A percentile compares a stretch with the other conserved stretches of the same genome.
These are phyloP conservation scores for Penicillium sp. DNA, from an alignment of 2,329 filamentous ascomycete species.

Conservation along the genomic window DNA sequence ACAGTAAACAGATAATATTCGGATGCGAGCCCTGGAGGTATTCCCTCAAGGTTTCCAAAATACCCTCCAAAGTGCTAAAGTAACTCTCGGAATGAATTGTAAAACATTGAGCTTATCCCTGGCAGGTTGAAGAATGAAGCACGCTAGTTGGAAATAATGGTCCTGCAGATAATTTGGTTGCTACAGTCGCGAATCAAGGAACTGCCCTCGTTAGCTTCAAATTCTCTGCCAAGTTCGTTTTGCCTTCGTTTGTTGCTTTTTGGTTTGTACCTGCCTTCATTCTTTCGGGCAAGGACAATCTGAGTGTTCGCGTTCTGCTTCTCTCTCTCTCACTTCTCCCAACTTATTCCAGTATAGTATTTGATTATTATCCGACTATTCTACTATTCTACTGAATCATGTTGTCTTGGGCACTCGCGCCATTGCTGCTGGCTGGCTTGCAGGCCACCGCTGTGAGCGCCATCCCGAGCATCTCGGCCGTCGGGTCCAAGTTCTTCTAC, in stretches of 20 bases:
- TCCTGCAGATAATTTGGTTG: slow-evolving; percentile 6
- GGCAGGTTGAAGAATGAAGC: slow-evolving; percentile 9
- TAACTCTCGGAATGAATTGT: background rate
- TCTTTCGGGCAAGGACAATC: background rate
- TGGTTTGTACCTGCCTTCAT: background rate
- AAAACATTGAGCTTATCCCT: background rate
- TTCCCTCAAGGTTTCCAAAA: too few species aligned
- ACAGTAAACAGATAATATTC: background rate
- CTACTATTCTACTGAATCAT: slow-evolving; percentile 15
- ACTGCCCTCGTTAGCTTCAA: slow-evolving; percentile 1
- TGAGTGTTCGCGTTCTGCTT: background rate
- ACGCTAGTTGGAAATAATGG: background rate
- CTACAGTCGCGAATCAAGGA: slow-evolving; percentile 9
- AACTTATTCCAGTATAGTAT: background rate
- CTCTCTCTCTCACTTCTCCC: background rate
- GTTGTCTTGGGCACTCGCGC: slow-evolving; percentile 20
- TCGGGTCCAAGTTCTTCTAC: slow-evolving; percentile 84
- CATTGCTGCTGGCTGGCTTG: slow-evolving; percentile 31
- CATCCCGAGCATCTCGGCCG: slow-evolving; percentile 58
- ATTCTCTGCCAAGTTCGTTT: background rate
- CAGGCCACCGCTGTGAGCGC: slow-evolving; percentile 38
- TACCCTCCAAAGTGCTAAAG: background rate
- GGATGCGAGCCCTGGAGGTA: too few species aligned
- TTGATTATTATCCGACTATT: background rate
- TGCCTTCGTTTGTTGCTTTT: background rate